phyloP scores from a whole-genome alignment of 2,329 filamentous ascomycete genomes.

The Cladosporium sp. region DNA sequence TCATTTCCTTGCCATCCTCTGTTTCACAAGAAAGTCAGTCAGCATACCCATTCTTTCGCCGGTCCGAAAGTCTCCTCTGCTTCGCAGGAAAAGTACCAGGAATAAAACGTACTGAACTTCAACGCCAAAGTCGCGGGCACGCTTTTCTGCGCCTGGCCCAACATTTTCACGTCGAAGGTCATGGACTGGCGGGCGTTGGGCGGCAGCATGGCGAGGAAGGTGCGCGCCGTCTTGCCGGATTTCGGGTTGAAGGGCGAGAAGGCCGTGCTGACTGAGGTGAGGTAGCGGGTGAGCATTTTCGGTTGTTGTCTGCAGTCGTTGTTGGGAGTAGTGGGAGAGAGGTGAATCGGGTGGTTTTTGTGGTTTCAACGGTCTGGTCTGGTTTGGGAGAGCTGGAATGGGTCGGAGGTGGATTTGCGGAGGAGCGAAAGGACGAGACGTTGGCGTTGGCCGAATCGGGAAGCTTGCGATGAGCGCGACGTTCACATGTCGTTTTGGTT shows the following conservation, averaged over 20 bases:
- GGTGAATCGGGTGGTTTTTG: no score
- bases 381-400: constrained; percentile 16
- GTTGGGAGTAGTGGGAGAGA: no score
- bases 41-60: neutral
- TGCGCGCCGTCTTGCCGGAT: constrained; percentile 71
- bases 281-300: constrained; percentile 78
- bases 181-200: constrained; percentile 71
- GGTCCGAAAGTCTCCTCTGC: neutral
- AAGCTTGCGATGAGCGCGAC: constrained; percentile 13
- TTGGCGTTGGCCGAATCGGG: constrained; percentile 7
- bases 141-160: constrained; percentile 62
- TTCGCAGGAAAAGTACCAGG: neutral
- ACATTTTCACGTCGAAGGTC: constrained; percentile 71
- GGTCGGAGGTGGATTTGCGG: constrained; percentile 13
- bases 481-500: no score
- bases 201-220: constrained; percentile 83
- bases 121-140: constrained; percentile 67
- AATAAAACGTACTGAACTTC: constrained; percentile 70
- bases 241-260: constrained; percentile 88
- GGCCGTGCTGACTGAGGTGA: constrained; percentile 76
- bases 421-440: neutral
- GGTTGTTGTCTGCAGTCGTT: no score
- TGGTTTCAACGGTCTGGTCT: no score
- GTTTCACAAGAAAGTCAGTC: constrained; percentile 12
- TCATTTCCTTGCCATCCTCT: constrained; percentile 93